Conservation (phyloP, 805 yeast species). For the Monosporozyma aerobia region DNA sequence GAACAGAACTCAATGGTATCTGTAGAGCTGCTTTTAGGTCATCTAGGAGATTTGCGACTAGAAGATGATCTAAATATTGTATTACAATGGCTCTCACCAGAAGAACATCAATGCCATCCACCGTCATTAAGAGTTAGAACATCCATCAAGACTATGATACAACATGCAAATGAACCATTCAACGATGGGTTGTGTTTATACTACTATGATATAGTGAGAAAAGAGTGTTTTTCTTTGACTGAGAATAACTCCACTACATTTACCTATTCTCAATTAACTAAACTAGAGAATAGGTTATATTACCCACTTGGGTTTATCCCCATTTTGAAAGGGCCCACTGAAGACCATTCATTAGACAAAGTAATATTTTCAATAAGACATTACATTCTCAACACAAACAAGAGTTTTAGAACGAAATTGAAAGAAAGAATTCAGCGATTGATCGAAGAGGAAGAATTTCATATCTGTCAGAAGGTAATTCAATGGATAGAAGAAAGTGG, state of each 20-base stretch:
- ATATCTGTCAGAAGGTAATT: constrained; percentile 12
- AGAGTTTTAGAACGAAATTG: constrained; percentile 9
- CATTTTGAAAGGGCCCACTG: constrained; percentile 4
- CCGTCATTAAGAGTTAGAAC: constrained; percentile 20
- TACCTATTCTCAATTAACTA: constrained; percentile 6
- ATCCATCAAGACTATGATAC: constrained; percentile 8
- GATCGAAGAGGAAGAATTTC: constrained; percentile 22
- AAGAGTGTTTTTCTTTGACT: constrained; percentile 13
- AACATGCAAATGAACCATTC: constrained; percentile 1
- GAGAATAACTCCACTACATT: background rate
- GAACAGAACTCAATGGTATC: background rate
- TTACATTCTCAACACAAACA: constrained; percentile 18
- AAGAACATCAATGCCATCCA: constrained; percentile 21
- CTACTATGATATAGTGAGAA: constrained; percentile 16
- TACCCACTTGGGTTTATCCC: constrained; percentile 18
- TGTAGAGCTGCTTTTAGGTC: background rate
- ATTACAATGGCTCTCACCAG: constrained; percentile 21
- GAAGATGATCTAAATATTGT: constrained; percentile 19
- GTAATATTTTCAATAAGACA: constrained; percentile 19
- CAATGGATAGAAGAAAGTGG: constrained; percentile 20
- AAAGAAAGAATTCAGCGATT: constrained; percentile 8
- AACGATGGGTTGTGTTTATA: constrained; percentile 7
- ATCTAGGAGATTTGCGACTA: background rate
- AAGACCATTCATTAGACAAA: constrained; percentile 10
- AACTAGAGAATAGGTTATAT: constrained; percentile 16